Base-by-base conservation (phyloP, 202 grass and related monocot genomes). In the Elaeis oleifera region DNA sequence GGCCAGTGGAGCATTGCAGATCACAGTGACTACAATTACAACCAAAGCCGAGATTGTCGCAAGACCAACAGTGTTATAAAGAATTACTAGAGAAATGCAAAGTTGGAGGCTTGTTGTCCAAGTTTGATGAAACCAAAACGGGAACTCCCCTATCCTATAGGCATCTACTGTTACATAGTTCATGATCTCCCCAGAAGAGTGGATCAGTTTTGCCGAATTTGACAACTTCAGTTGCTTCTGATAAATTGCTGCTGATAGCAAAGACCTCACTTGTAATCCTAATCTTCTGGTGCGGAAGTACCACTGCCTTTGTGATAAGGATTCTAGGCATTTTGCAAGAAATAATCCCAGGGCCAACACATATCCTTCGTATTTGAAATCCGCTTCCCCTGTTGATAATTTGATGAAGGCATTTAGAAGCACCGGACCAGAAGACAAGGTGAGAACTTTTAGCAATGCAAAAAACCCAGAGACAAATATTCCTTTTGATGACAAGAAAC, bases 161-260 rank as follows among this genome's bases (percentile, higher is more conserved):
- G 79, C 92, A 69, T 97, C 87, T 2, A 97, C 92, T 0, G 84
- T 97, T 27, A 97, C 73, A 66, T 97, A 97, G 66, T 91, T 97
- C 79, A 89, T 90, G 24, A 96, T 96, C 71, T 89, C 56, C 28
- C 91, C 91, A 16, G 84, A 88, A 71, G 87, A 96, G 71, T 96
- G 81, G 19, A 66, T 78, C 64, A 77, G 49, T 71, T 89, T 96
- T 18, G 84, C 91, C 8, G 63, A 71, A 31, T 79, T 96, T 18
- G 91, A 88, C 52, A 89, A 51, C 59, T 73, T 83, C 27, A 89
- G 79, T 58, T 91, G 92, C 67, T 97, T 97, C 78, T 83, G 88
- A 69, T 89, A 96, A 65, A 91, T 79, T 50, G 79, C 73, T 51
- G 84, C 91, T 16, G 91, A 96, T 8, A 96, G 49, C 24, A 85